Evolutionary conservation across 331 rosid genomes (phyloP).

Genomic region (Acacia concinna): DNA sequence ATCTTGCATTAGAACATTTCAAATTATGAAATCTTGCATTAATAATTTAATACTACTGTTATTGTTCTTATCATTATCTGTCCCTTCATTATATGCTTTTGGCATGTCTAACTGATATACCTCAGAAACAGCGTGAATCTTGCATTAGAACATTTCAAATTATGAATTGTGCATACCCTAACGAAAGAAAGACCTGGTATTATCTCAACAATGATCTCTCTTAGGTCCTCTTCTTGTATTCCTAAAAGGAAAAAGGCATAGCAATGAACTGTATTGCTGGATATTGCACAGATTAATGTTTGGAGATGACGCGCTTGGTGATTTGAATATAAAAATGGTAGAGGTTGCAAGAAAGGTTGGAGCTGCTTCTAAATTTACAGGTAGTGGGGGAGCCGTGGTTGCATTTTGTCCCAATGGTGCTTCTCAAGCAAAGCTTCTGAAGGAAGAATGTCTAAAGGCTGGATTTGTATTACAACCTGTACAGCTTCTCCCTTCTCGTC

Average conservation of each 20-base stretch:
- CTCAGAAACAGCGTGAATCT: not conserved
- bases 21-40: not conserved
- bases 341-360: slow-evolving; percentile 83
- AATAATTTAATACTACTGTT: not conserved
- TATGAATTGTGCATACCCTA: not conserved
- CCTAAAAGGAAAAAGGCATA: not conserved
- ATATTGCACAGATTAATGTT: slow-evolving; percentile 66
- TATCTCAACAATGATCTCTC: not conserved
- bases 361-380: slow-evolving; percentile 96
- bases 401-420: slow-evolving; percentile 78
- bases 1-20: slow-evolving; percentile 1
- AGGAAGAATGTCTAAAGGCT: slow-evolving; percentile 63
- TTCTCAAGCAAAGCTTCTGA: slow-evolving; percentile 68
- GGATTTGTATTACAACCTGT: slow-evolving; percentile 61
- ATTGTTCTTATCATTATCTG: not conserved
- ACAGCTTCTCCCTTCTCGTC: slow-evolving; percentile 55
- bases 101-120: not conserved
- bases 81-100: slow-evolving; percentile 1
- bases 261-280: slow-evolving; percentile 24
- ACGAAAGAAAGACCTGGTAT: slow-evolving; percentile 16
- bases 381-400: slow-evolving; percentile 97
- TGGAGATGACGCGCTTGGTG: slow-evolving; percentile 84
- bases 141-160: not conserved
- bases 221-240: not conserved
- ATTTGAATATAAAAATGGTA: slow-evolving; percentile 78